A percentile compares a stretch with the other conserved stretches of the same genome.
These are phyloP conservation scores for Aspergillus caelatus DNA, from an alignment of 2,329 filamentous ascomycete genomes.

Conservation along the genomic window DNA sequence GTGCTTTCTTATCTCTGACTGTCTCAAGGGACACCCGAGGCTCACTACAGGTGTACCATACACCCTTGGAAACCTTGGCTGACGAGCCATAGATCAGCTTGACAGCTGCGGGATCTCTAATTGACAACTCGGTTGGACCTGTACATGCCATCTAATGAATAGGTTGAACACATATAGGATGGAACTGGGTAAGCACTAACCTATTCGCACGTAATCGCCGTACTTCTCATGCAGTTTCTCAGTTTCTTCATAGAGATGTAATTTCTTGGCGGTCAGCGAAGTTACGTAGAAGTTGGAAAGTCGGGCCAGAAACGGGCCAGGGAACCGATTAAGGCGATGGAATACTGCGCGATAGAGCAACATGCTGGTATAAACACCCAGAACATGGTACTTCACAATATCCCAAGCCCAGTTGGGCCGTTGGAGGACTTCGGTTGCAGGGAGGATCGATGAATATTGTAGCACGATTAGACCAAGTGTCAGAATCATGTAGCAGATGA, in stretches of 20 bases:
- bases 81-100: conserved; percentile 6
- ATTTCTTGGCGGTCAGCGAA: conserved; percentile 14
- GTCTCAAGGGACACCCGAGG: conserved; percentile 25
- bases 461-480: no score
- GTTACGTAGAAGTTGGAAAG: conserved; percentile 25
- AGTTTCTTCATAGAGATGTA: conserved; percentile 19
- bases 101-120: conserved; percentile 6
- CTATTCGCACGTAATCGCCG: conserved; percentile 33
- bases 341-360: conserved; percentile 29
- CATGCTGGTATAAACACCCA: conserved; percentile 21
- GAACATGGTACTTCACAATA: neutral
- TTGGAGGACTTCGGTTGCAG: no score
- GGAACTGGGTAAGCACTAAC: conserved; percentile 12
- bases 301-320: conserved; percentile 27
- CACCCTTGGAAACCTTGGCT: conserved; percentile 20
- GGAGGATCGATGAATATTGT: no score
- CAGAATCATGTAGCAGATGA: no score
- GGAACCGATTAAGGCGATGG: conserved; percentile 30
- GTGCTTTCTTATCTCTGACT: conserved; percentile 24
- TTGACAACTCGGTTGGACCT: conserved; percentile 15
- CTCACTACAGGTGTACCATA: conserved; percentile 28
- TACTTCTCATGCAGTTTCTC: conserved; percentile 27
- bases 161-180: no score
- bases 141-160: neutral
- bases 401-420: neutral